A percentile compares a stretch with the other conserved stretches of the same genome.
Evolutionary conservation across 2,329 filamentous ascomycete species (phyloP).

Genomic region (Colletotrichum falcatum): DNA sequence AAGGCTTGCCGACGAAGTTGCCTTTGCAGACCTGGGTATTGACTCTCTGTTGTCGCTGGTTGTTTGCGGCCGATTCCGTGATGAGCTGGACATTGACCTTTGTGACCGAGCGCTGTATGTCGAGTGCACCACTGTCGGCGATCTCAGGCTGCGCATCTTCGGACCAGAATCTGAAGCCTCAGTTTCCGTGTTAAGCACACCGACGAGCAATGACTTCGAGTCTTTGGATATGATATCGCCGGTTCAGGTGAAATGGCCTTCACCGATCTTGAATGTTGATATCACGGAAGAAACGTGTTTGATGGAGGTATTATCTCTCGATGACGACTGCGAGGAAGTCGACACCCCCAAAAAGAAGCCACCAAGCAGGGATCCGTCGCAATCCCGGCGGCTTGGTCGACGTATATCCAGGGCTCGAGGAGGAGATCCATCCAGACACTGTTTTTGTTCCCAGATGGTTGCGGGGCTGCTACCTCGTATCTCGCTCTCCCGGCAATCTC

Average conservation of each 20-base stretch:
- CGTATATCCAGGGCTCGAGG: slow-evolving; percentile 62
- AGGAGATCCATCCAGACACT: slow-evolving; percentile 56
- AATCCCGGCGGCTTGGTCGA: slow-evolving; percentile 60
- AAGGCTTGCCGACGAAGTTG: slow-evolving; percentile 66
- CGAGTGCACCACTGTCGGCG: slow-evolving; percentile 65
- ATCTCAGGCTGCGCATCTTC: slow-evolving; percentile 56
- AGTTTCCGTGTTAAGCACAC: no score
- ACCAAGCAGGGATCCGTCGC: no score
- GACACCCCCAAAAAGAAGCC: no score
- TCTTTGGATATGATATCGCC: no score
- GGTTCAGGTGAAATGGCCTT: slow-evolving; percentile 50
- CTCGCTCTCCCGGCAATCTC: slow-evolving; percentile 66
- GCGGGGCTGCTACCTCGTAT: slow-evolving; percentile 74
- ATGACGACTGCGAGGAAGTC: no score
- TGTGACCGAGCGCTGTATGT: slow-evolving; percentile 62
- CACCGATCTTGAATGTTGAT: slow-evolving; percentile 51
- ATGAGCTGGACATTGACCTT: slow-evolving; percentile 68
- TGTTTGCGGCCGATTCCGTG: slow-evolving; percentile 66
- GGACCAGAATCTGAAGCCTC: background rate
- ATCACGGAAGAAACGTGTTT: slow-evolving; percentile 52
- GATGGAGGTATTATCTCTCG: slow-evolving; percentile 56
- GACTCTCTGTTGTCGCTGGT: slow-evolving; percentile 71
- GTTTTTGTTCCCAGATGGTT: slow-evolving; percentile 67
- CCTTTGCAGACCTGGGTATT: slow-evolving; percentile 68
- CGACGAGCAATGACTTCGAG: no score